Percentiles rank a stretch among this genome's conserved stretches.
phyloP scores from a whole-genome alignment of 2,329 filamentous ascomycete species.

The Phialemonium atrogriseum region DNA sequence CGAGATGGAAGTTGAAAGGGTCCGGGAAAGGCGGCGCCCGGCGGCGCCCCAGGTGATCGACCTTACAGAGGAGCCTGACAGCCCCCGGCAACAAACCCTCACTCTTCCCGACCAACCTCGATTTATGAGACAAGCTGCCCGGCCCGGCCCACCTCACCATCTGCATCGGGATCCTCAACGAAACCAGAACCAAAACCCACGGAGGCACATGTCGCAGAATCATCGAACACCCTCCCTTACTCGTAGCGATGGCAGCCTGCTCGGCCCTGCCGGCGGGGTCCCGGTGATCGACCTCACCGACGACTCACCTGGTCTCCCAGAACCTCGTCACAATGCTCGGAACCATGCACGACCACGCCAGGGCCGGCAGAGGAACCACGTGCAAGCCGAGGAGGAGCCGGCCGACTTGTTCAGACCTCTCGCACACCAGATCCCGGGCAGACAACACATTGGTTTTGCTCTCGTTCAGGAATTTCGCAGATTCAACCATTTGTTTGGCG shows the following conservation, averaged over 20 bases:
- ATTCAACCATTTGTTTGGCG: neutral
- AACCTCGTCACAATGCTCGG: conserved; percentile 2
- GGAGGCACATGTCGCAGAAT: conserved; percentile 31
- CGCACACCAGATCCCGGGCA: no score
- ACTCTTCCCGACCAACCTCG: conserved; percentile 2
- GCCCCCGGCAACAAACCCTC: conserved; percentile 20
- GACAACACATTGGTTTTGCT: neutral
- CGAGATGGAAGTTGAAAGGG: conserved; percentile 18
- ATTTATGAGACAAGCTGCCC: conserved; percentile 5
- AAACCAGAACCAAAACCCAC: conserved; percentile 25
- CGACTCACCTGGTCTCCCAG: conserved; percentile 28
- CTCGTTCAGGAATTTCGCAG: neutral
- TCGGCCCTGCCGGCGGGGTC: conserved; percentile 16
- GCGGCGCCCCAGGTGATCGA: conserved; percentile 30
- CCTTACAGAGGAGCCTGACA: conserved; percentile 42
- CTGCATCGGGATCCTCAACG: no score
- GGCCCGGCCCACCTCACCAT: conserved; percentile 1
- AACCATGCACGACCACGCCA: neutral
- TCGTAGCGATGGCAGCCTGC: conserved; percentile 35
- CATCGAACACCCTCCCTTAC: conserved; percentile 32
- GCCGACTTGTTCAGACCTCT: no score
- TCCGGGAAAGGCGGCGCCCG: neutral
- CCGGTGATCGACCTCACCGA: conserved; percentile 45
- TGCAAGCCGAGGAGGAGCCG: no score
- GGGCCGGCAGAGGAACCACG: neutral